Evolutionary conservation across 495 filamentous ascomycete genomes (phyloP), one percentile per base, ranked within the genome.

Genomic region (Aspergillus heteromorphus): DNA sequence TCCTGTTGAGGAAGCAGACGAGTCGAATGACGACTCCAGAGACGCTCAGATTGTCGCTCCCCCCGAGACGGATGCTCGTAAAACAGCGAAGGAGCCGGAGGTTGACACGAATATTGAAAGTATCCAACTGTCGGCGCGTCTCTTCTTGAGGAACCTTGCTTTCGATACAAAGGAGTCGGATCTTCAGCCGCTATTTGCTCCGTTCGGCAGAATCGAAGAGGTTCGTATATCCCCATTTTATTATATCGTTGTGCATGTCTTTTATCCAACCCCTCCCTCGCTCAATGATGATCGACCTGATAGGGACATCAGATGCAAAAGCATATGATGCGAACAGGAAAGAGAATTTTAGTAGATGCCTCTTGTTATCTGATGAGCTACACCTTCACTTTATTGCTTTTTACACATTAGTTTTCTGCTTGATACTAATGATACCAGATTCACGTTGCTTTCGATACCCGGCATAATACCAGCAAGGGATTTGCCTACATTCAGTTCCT

Each of bases 261-360:
- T 30, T 7, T 21, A 48, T 21, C 29, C 29, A 40, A 36, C 21
- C 41, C 54, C 48, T 47, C 19, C 53, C 50, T 40, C 45, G 36
- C 40, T 59, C 36, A 65, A 78, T 92, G 92, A 97, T 97, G 92
- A 97, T 86, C 71, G 82, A 82, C 87, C 87, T 83, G 92, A 96
- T 97, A 97, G 93, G 93, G 93, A 97, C 92, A 97, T 80, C 91
- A 87, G 84, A 97, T 93, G 85, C 83, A 70, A 73, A 66, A 71
- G 82, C 81, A 82, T 45, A 66, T 86, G 84, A 85, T 84, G 77
- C 79, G 62, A 81, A 57, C 70, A 77, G 76, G 78, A 71, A 82
- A 80, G 80, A 77, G 77, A 30, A 83, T 85, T 86, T 84, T 86
- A 86, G 86, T 87, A 88, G 83, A 87, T 87, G 79, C 82, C 77